These are phyloP conservation scores for Hyaloscypha variabilis DNA, from an alignment of 495 filamentous ascomycete genomes.

Conservation along the genomic window DNA sequence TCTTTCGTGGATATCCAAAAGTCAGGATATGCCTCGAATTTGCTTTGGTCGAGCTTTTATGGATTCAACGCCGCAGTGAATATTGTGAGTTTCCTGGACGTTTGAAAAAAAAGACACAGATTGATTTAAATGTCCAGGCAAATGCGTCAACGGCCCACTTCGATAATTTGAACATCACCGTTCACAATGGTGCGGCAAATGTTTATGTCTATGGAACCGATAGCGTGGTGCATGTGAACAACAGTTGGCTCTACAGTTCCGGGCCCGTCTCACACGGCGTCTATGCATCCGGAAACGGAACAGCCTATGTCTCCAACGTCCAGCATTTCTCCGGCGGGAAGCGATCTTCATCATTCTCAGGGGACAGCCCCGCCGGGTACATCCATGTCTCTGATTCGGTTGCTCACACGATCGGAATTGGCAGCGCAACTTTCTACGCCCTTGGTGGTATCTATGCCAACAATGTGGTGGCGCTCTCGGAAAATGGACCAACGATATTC, in stretches of 20 bases:
- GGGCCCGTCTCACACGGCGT: slow-evolving; percentile 20
- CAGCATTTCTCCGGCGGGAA: slow-evolving; percentile 20
- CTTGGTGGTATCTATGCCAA: slow-evolving; percentile 10
- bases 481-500: slow-evolving; percentile 12
- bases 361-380: slow-evolving; percentile 23
- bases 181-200: slow-evolving; percentile 23
- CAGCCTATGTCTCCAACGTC: slow-evolving; percentile 18
- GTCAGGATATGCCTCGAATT: slow-evolving; percentile 19
- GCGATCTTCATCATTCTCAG: slow-evolving; percentile 18
- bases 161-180: slow-evolving; percentile 24
- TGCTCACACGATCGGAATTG: slow-evolving; percentile 15
- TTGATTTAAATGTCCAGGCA: not conserved
- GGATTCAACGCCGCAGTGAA: slow-evolving; percentile 23
- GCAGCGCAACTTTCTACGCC: slow-evolving; percentile 18
- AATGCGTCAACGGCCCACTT: slow-evolving; percentile 19
- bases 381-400: slow-evolving; percentile 18
- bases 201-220: slow-evolving; percentile 21
- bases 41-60: slow-evolving; percentile 20
- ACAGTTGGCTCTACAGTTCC: slow-evolving; percentile 25
- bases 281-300: slow-evolving; percentile 26
- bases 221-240: slow-evolving; percentile 12
- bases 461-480: slow-evolving; percentile 8
- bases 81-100: slow-evolving; percentile 10
- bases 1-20: slow-evolving; percentile 20
- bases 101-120: not conserved